Base-by-base conservation (phyloP, 768 basidiomycete species). In the Mycena alexandri region DNA sequence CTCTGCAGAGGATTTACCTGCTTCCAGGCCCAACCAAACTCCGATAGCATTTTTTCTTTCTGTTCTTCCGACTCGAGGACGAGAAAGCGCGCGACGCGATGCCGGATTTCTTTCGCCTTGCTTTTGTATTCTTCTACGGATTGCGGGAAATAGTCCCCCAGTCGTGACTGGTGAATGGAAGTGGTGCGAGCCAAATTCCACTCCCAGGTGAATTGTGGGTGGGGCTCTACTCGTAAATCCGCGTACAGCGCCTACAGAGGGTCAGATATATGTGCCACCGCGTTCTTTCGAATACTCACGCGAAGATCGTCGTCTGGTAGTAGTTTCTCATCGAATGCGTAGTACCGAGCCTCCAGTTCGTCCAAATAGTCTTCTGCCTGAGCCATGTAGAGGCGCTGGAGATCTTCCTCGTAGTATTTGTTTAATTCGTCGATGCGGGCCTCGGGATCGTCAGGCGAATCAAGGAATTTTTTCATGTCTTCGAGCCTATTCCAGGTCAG, bases 21-120 rank as follows among this genome's bases (percentile, higher is more conserved):
- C 44, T 83, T 79, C 77, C 79, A 87, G 0, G 82, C 80, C 89
- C 89, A 90, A 0, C 79, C 76, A 72, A 79, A 89, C 58, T 87
- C 80, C 33, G 67, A 71, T 73, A 84, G 71, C 80, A 86, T 84
- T 71, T 67, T 82, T 59, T 90, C 88, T 47, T 43, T 60, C 67
- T 83, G 79, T 38, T 76, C 78, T 8, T 51, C 42, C 11, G 53
- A 54, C 51, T 80, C 75, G 0, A 70, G 69, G 9, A 72, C 64
- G 34, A 90, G 75, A 71, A 87, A 89, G 53, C 79, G 78, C 22
- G 87, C 87, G 11, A 83, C 79, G 2, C 88, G 83, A n/a, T 85
- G 72, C 75, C 86, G 82, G 0, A 80, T 74, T 25, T 87, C 86
- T 21, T 81, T 81, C 9, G 76, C 25, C 71, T 80, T 81, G 19